Percentiles rank a stretch among this genome's conserved stretches.
Conservation (phyloP, 148 eudicot species). For the Rhododendron griersonianum region DNA sequence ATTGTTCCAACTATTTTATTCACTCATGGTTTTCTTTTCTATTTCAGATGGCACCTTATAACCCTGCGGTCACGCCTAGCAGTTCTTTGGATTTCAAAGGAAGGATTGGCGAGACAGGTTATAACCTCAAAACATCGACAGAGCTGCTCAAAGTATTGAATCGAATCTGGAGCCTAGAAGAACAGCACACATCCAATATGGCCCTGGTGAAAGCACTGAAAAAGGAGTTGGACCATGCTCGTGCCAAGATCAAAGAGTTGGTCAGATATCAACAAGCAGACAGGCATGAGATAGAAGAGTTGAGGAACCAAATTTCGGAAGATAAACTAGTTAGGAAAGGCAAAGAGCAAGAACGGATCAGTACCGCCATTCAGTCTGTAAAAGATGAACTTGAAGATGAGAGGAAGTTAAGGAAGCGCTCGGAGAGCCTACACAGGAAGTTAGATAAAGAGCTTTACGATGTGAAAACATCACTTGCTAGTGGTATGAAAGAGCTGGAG, state of each 20-base stretch:
- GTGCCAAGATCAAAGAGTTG: constrained; percentile 67
- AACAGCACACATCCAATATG: constrained; percentile 75
- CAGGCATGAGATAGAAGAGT: constrained; percentile 58
- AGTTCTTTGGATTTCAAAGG: constrained; percentile 74
- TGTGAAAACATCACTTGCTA: constrained; percentile 55
- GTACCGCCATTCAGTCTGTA: constrained; percentile 59
- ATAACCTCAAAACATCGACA: constrained; percentile 80
- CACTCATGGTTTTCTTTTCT: background rate
- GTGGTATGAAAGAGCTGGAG: constrained; percentile 61
- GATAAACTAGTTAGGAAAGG: constrained; percentile 49
- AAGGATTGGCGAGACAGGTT: constrained; percentile 53
- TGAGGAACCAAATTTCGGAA: constrained; percentile 66
- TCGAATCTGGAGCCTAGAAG: constrained; percentile 93
- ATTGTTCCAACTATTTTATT: background rate
- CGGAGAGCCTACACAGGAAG: constrained; percentile 81
- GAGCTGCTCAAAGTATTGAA: constrained; percentile 87
- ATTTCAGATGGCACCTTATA: constrained; percentile 70
- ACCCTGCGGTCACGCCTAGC: constrained; percentile 76
- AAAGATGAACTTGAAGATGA: constrained; percentile 85
- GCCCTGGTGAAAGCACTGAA: constrained; percentile 72
- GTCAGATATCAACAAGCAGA: constrained; percentile 62
- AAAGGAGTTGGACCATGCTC: constrained; percentile 78
- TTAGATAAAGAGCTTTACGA: constrained; percentile 79
- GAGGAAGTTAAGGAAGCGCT: constrained; percentile 76
- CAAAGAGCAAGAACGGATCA: constrained; percentile 65